Conservation (phyloP, 73 alveolate species). For the Symbiodinium natans region DNA sequence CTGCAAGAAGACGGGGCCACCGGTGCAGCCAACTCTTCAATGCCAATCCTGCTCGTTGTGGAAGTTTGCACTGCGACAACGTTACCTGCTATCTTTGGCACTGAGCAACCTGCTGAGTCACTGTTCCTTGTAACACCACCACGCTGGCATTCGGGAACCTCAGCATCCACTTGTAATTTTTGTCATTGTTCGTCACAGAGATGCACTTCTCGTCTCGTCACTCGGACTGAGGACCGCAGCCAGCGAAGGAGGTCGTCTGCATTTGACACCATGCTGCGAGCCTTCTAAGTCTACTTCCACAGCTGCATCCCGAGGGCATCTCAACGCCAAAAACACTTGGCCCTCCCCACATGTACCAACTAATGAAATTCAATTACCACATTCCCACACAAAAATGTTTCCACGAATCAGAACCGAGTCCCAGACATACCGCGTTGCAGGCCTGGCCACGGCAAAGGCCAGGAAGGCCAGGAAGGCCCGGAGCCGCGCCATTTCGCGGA, state of each 20-base stretch:
- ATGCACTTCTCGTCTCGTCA: no score
- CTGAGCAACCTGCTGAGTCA: slow-evolving; percentile 3
- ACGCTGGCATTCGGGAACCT: slow-evolving; percentile 25
- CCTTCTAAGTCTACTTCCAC: not conserved
- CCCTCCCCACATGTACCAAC: no score
- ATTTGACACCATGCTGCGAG: slow-evolving; percentile 51
- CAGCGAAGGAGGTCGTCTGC: slow-evolving; percentile 33
- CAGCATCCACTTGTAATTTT: not conserved
- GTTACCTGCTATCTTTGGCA: no score
- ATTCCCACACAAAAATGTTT: no score
- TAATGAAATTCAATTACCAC: no score
- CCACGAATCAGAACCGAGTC: not conserved
- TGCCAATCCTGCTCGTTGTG: not conserved
- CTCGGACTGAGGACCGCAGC: not conserved
- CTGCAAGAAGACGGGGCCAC: not conserved
- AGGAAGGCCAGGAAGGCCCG: not conserved
- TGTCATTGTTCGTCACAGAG: not conserved
- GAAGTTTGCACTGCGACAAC: no score
- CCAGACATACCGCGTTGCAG: not conserved
- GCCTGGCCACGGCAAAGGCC: not conserved
- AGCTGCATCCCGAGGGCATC: not conserved
- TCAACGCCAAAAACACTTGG: no score
- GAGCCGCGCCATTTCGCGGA: not conserved
- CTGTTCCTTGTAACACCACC: slow-evolving; percentile 11
- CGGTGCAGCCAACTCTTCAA: not conserved